Evolutionary conservation across 768 basidiomycete species (phyloP), one percentile per base, ranked within the genome.

Genomic region (Suillus spraguei): DNA sequence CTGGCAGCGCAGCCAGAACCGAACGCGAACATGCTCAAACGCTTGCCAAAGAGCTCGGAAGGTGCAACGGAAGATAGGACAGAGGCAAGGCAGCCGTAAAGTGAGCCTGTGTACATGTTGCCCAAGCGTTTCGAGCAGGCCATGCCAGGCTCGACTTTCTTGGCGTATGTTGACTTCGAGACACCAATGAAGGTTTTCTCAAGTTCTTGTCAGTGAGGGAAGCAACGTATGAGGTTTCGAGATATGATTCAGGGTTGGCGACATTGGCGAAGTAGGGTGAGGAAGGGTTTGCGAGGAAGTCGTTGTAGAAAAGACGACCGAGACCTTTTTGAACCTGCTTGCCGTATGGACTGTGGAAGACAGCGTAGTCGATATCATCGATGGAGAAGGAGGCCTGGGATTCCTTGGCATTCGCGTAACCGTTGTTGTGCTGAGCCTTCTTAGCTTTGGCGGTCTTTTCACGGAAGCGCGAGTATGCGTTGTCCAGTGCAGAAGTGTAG

Each of bases 321-420:
- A 97, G 90, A 50, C 94, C 95, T 80, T 98, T 99, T 77, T 97
- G 92, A 60, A 97, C 96, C 75, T 97, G 92, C 81, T 99, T 99
- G 81, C 97, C 97, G 78, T 98, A 99, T 0, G 97, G 97, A 64
- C 90, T 91, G 83, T 99, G 97, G 88, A 99, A 96, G 70, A 96
- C 87, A 67, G 91, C 84, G 75, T 94, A 99, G 80, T 99, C 97
- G 71, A 97, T 85, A 68, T 88, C 85, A 59, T 90, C 88, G 53
- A 94, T 83, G 9, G 91, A 90, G 79, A 95, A 92, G 38, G 81
- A 92, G 33, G 81, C 70, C 3, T 80, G 68, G 42, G 73, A 72
- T 14, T 80, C 77, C 28, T 72, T 74, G 1, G 76, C 66, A 2
- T 79, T 74, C 38, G 65, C 63, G 52, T 77, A 72, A 20, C 77